phyloP scores from a whole-genome alignment of 2,329 filamentous ascomycete genomes.

The Neofusicoccum parvum region DNA sequence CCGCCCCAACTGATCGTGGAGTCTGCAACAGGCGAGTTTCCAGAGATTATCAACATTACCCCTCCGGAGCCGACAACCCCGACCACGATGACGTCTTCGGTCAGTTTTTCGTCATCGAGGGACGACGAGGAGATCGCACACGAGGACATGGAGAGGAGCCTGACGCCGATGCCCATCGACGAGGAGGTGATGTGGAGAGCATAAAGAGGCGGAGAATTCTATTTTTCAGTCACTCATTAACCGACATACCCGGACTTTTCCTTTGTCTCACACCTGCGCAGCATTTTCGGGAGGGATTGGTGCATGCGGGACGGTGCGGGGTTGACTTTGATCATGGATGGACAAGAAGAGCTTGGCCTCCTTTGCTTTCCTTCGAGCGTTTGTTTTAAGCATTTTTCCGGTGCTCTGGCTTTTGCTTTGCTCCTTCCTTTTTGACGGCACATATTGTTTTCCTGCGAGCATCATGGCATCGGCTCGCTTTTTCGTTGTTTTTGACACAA shows the following conservation, averaged over 20 bases:
- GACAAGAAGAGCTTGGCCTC: background rate
- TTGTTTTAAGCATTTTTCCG: background rate
- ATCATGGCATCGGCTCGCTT: background rate
- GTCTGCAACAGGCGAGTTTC: background rate
- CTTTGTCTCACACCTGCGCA: background rate
- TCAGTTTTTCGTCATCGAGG: slow-evolving; percentile 24
- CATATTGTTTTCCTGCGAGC: background rate
- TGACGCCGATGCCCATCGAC: slow-evolving; percentile 42
- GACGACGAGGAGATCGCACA: slow-evolving; percentile 39
- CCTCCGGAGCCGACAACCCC: slow-evolving; percentile 37
- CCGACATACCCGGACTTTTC: background rate
- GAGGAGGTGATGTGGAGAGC: slow-evolving; percentile 40
- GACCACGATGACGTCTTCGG: slow-evolving; percentile 30
- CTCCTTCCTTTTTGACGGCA: background rate
- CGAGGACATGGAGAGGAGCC: slow-evolving; percentile 30
- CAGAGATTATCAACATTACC: slow-evolving; percentile 26
- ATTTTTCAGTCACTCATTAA: background rate
- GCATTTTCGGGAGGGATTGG: background rate
- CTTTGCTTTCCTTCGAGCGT: background rate
- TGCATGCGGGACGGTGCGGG: background rate
- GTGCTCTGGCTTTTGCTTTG: background rate
- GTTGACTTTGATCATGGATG: background rate
- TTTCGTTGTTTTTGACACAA: background rate
- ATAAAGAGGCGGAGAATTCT: slow-evolving; percentile 1
- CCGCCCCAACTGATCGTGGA: slow-evolving; percentile 28